Conservation (phyloP, 2,329 filamentous ascomycete species). For the Clathrospora elynae region DNA sequence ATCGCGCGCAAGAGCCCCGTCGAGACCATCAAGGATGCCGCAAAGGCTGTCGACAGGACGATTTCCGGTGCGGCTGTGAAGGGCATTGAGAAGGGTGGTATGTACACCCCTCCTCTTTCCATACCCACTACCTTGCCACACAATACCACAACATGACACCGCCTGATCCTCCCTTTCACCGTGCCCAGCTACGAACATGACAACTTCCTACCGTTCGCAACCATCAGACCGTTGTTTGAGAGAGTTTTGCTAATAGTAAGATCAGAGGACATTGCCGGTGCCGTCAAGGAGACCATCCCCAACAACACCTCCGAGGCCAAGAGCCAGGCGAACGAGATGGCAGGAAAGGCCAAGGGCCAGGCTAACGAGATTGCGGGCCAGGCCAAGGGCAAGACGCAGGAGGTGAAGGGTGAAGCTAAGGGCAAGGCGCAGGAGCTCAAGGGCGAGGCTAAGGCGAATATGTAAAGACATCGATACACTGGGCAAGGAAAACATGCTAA, state of each 20-base stretch:
- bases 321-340: conserved; percentile 38
- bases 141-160: not conserved
- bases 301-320: conserved; percentile 45
- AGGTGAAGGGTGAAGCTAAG: conserved; percentile 50
- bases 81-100: conserved; percentile 68
- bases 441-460: conserved; percentile 56
- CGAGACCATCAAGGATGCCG: conserved; percentile 62
- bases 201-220: conserved; percentile 12
- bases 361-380: conserved; percentile 49
- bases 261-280: conserved; percentile 58
- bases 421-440: conserved; percentile 51
- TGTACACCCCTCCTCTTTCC: conserved; percentile 36
- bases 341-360: conserved; percentile 47
- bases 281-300: conserved; percentile 45
- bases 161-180: conserved; percentile 8
- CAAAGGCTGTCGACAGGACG: conserved; percentile 62
- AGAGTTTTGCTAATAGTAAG: conserved; percentile 14
- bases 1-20: conserved; percentile 57
- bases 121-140: not conserved
- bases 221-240: not conserved
- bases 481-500: not conserved
- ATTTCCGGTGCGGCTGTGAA: conserved; percentile 62
- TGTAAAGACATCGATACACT: conserved; percentile 24
- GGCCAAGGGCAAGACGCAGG: conserved; percentile 53
- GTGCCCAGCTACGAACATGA: conserved; percentile 16